Percentiles rank a stretch among this genome's conserved stretches.
Conservation (phyloP, 192 early-diverging fungal species). For the Allomyces macrogynus region DNA sequence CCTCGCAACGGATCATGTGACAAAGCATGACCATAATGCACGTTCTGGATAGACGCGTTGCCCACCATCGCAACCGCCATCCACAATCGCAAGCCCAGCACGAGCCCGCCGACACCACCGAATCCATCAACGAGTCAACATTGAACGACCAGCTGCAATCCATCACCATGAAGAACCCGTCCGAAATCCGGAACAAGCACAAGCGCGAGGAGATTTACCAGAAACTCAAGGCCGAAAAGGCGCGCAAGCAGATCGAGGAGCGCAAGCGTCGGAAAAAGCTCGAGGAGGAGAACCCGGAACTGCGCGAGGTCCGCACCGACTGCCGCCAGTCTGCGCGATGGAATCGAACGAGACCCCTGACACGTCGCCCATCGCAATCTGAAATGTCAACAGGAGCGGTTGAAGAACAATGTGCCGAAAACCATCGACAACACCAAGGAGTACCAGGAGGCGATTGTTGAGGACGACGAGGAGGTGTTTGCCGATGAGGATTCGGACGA, state of each 20-base stretch:
- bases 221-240: conserved; percentile 53
- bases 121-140: too few species aligned
- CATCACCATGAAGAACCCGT: neutral
- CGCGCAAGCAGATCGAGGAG: conserved; percentile 47
- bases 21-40: neutral
- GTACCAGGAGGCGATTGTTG: conserved; percentile 66
- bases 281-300: conserved; percentile 63
- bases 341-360: neutral
- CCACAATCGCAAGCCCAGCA: too few species aligned
- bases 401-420: conserved; percentile 71
- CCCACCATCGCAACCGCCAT: too few species aligned
- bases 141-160: too few species aligned
- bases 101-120: too few species aligned
- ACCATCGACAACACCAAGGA: conserved; percentile 87
- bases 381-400: conserved; percentile 31
- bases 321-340: too few species aligned
- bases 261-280: conserved; percentile 52
- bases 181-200: conserved; percentile 59
- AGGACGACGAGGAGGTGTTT: conserved; percentile 56
- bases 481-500: conserved; percentile 70
- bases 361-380: neutral
- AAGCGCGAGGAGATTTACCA: conserved; percentile 64
- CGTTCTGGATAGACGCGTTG: too few species aligned
- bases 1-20: too few species aligned
- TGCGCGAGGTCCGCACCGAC: conserved; percentile 35